Evolutionary conservation across 345 rosid species (phyloP), one percentile per base, ranked within the genome.

Genomic region (Alliaria petiolata): DNA sequence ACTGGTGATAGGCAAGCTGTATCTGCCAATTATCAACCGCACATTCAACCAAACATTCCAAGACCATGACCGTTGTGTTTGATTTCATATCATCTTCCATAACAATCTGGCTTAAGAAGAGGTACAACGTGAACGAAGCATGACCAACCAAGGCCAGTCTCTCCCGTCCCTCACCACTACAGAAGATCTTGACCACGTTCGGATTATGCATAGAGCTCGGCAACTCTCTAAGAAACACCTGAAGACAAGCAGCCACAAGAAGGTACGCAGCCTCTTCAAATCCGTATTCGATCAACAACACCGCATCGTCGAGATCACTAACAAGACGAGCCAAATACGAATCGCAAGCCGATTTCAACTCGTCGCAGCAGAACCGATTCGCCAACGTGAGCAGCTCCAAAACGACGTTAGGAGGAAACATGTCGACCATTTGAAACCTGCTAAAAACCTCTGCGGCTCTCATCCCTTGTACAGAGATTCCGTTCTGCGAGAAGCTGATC

Each of bases 191-290:
- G 76, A 84, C 76, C 56, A 86, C 87, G 28, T 69, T 70, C 16
- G 83, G 82, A 61, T 79, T 72, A 47, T 87, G 87, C 81, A 85
- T 78, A 4, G 87, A 82, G 67, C 81, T 68, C 0, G 93, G 96
- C 43, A 89, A 77, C 72, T 89, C 91, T 67, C 93, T 85, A 58
- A 91, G 66, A 33, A 91, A 68, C 19, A 89, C 83, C 83, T 91
- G 96, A 58, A 91, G 83, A 77, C 96, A 89, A 59, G 96, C 89
- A 10, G 89, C 93, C 26, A 89, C 93, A 7, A 89, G 82, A 58
- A 87, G 87, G 76, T 82, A 65, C 0, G 87, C 91, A 33, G 71
- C 73, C 77, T 91, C 97, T 35, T 81, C 91, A 59, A 91, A 76
- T 15, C 96, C 96, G 68, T 89, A 78, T 53, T 91, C 93, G 5